Percentiles rank a stretch among this genome's conserved stretches.
Evolutionary conservation across 768 basidiomycete species (phyloP).

Genomic region (Favolaschia claudopus): DNA sequence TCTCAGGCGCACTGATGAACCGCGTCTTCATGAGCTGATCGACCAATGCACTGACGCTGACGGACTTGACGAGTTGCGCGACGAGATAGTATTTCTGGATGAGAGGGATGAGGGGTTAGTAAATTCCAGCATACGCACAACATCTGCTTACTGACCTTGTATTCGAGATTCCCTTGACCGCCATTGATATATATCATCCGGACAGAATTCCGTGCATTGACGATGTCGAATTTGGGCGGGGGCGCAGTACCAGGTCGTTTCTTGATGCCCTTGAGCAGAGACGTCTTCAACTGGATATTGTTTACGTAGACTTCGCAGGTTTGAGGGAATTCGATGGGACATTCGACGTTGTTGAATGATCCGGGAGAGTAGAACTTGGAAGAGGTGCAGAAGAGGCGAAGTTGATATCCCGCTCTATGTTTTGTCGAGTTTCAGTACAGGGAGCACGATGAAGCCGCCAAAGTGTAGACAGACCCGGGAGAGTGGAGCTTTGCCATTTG

Average conservation of each 20-base stretch:
- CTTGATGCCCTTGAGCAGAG: slow-evolving; percentile 71
- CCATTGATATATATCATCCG: slow-evolving; percentile 72
- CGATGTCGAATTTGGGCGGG: slow-evolving; percentile 50
- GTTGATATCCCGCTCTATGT: slow-evolving; percentile 57
- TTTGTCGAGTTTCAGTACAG: not conserved
- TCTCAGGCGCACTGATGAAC: slow-evolving; percentile 55
- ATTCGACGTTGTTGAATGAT: slow-evolving; percentile 42
- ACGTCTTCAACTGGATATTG: slow-evolving; percentile 45
- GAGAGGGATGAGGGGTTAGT: not conserved
- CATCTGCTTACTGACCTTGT: slow-evolving; percentile 50
- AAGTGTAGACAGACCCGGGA: not conserved
- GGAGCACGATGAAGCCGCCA: too few relatives aligned
- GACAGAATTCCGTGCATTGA: slow-evolving; percentile 49
- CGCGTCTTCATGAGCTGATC: slow-evolving; percentile 60
- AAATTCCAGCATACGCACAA: slow-evolving; percentile 1
- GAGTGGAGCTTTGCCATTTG: slow-evolving; percentile 36
- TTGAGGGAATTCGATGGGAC: slow-evolving; percentile 71
- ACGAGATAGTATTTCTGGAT: slow-evolving; percentile 70
- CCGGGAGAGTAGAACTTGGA: slow-evolving; percentile 57
- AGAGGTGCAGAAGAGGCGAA: slow-evolving; percentile 72
- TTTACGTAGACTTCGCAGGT: slow-evolving; percentile 73
- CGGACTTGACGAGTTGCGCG: slow-evolving; percentile 68
- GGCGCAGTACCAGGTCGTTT: slow-evolving; percentile 76
- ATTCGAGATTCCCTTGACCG: slow-evolving; percentile 46
- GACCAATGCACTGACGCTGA: slow-evolving; percentile 60